Evolutionary conservation across 1,139 yeast species (phyloP).

Genomic region (Pichia sp.): DNA sequence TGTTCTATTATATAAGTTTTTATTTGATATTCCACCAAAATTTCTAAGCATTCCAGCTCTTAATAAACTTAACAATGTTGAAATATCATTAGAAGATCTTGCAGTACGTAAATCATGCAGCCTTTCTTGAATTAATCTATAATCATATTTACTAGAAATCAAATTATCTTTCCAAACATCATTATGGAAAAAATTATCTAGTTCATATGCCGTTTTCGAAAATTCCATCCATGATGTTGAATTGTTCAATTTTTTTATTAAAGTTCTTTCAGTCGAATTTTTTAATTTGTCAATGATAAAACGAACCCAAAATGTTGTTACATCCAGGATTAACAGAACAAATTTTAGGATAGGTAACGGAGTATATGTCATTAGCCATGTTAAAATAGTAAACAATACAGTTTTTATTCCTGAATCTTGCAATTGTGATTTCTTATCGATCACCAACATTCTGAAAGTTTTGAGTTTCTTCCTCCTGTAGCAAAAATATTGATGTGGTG

Average conservation of each 20-base stretch:
- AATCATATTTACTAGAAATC: conserved; percentile 77
- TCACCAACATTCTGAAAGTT: conserved; percentile 6
- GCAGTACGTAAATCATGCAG: conserved; percentile 59
- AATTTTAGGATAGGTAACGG: conserved; percentile 17
- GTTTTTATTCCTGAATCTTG: conserved; percentile 6
- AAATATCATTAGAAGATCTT: conserved; percentile 51
- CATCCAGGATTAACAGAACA: conserved; percentile 14
- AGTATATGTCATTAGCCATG: conserved; percentile 14
- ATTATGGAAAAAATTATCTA: conserved; percentile 63
- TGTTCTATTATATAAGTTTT: conserved; percentile 71
- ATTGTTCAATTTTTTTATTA: conserved; percentile 36
- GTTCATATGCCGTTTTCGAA: conserved; percentile 50
- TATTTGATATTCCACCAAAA: conserved; percentile 86
- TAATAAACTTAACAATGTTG: conserved; percentile 58
- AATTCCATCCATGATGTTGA: conserved; percentile 54
- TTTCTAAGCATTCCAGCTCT: conserved; percentile 82
- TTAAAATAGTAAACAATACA: conserved; percentile 8
- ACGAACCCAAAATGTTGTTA: conserved; percentile 15
- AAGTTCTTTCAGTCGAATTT: conserved; percentile 28
- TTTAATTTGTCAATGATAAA: conserved; percentile 30
- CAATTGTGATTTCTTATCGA: conserved; percentile 6
- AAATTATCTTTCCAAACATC: conserved; percentile 86
- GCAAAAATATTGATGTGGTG: neutral
- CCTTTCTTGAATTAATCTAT: conserved; percentile 71
- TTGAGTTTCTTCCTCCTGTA: neutral